A percentile compares a stretch with the other conserved stretches of the same genome.
These are phyloP conservation scores for Mentha longifolia DNA, from an alignment of 257 asterid species.

Conservation along the genomic window DNA sequence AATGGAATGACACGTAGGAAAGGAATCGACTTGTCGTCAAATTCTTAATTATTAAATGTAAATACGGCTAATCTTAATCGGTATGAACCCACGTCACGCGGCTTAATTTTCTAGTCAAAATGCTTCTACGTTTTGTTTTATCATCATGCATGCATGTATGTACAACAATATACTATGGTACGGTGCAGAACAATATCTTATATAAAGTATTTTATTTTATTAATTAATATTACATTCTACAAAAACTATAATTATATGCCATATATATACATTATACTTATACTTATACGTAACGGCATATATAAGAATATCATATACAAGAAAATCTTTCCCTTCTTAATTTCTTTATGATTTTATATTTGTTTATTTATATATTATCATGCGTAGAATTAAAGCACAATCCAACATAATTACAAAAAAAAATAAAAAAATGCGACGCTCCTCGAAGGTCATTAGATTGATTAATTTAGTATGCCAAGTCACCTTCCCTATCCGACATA, in stretches of 20 bases:
- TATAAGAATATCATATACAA: too few species aligned
- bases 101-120: neutral
- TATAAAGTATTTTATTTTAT: too few species aligned
- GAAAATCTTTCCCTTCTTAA: neutral
- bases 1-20: constrained; percentile 7
- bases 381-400: neutral
- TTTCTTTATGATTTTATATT: neutral
- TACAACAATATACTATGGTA: too few species aligned
- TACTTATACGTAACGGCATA: too few species aligned
- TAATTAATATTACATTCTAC: too few species aligned
- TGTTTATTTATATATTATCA: neutral
- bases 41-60: neutral
- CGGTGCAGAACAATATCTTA: too few species aligned
- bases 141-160: too few species aligned
- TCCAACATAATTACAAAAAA: neutral
- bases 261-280: too few species aligned
- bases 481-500: constrained; percentile 34
- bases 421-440: neutral
- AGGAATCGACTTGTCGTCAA: neutral
- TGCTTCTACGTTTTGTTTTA: neutral
- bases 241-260: too few species aligned
- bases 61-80: neutral
- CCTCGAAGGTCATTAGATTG: neutral
- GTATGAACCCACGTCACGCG: neutral
- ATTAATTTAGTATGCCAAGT: constrained; percentile 12